Percentiles rank a stretch among this genome's conserved stretches.
Evolutionary conservation across 805 yeast genomes (phyloP).

Genomic region (Starmerella roubikii): DNA sequence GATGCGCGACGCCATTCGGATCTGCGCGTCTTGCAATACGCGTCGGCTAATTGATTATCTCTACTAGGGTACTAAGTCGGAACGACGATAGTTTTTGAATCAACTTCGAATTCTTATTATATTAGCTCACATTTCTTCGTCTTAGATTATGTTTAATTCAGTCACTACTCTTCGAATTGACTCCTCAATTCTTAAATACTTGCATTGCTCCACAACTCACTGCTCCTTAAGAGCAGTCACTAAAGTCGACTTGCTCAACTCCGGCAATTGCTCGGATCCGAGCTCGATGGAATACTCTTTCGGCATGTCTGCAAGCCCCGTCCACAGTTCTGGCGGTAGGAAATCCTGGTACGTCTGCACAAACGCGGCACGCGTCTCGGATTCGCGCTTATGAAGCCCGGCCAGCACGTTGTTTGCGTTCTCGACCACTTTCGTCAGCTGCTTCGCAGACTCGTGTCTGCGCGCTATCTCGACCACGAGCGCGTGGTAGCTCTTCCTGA

Average conservation of each 20-base stretch:
- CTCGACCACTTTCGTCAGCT: conserved; percentile 31
- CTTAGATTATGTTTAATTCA: too few relatives aligned
- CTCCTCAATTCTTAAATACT: too few relatives aligned
- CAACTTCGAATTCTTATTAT: too few relatives aligned
- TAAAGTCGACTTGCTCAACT: conserved; percentile 9
- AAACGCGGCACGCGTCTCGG: conserved; percentile 32
- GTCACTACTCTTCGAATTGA: too few relatives aligned
- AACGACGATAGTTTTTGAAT: too few relatives aligned
- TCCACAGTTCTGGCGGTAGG: conserved; percentile 45
- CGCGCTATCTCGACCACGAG: conserved; percentile 41
- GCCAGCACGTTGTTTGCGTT: conserved; percentile 32
- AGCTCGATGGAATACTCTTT: conserved; percentile 18
- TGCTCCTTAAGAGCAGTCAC: conserved; percentile 1
- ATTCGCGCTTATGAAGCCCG: conserved; percentile 34
- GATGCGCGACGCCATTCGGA: conserved; percentile 12
- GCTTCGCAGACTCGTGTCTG: conserved; percentile 31
- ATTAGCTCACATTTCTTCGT: too few relatives aligned
- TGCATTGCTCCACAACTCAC: not conserved
- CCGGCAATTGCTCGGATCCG: conserved; percentile 16
- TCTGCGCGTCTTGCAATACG: conserved; percentile 4
- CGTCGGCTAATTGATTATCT: too few relatives aligned
- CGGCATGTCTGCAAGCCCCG: conserved; percentile 30
- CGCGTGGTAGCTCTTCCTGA: conserved; percentile 39
- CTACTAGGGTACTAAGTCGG: too few relatives aligned
- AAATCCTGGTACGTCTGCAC: conserved; percentile 37